Conservation (phyloP, 257 asterid genomes). For the Schizonepeta tenuifolia region DNA sequence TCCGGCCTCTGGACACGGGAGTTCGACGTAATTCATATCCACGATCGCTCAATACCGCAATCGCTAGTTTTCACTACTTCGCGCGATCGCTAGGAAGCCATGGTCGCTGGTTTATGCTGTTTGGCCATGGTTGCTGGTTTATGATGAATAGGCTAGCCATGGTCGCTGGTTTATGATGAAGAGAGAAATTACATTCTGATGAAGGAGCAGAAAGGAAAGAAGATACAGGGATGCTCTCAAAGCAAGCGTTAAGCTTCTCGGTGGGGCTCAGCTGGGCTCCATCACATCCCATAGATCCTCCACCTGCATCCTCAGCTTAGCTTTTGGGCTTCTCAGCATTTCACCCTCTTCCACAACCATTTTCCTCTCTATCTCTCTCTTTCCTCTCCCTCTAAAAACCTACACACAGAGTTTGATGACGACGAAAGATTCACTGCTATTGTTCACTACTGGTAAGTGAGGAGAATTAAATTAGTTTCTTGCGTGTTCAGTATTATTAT, state of each 20-base stretch:
- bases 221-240: constrained; percentile 95
- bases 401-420: constrained; percentile 5
- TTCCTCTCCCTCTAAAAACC: background rate
- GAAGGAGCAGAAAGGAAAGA: constrained; percentile 87
- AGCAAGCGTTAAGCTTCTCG: constrained; percentile 96
- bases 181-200: constrained; percentile 55
- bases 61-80: no score
- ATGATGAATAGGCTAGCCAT: no score
- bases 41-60: no score
- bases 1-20: no score
- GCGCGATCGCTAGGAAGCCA: no score
- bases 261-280: constrained; percentile 93
- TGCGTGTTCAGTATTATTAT: constrained; percentile 16
- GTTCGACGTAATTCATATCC: no score
- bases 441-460: background rate
- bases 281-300: constrained; percentile 94
- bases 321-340: constrained; percentile 96
- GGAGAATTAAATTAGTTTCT: constrained; percentile 18
- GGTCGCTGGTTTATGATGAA: no score
- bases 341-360: constrained; percentile 63
- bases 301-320: constrained; percentile 90
- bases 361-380: background rate
- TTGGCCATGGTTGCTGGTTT: no score
- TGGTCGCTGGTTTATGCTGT: no score
- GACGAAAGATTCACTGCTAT: background rate